A percentile compares a stretch with the other conserved stretches of the same genome.
These are phyloP conservation scores for Juglanconis juglandina DNA, from an alignment of 2,329 filamentous ascomycete genomes.

Conservation along the genomic window DNA sequence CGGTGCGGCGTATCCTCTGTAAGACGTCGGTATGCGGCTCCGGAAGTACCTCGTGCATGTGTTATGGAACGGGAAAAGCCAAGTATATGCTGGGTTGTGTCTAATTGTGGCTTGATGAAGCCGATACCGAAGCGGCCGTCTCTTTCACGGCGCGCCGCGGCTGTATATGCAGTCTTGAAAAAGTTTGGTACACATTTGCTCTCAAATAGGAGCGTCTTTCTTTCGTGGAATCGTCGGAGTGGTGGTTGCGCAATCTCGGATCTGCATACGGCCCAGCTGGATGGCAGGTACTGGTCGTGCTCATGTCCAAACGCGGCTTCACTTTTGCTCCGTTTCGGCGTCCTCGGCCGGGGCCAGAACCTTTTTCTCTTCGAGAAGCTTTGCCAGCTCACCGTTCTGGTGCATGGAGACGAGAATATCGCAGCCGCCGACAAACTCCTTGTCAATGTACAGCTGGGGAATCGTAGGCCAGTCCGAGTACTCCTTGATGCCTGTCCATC, in stretches of 20 bases:
- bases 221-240: not conserved
- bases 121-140: not conserved
- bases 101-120: not conserved
- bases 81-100: not conserved
- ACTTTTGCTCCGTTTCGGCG: constrained; percentile 30
- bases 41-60: not conserved
- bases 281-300: not conserved
- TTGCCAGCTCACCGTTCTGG: constrained; percentile 88
- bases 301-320: constrained; percentile 25
- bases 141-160: not conserved
- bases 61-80: not conserved
- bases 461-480: constrained; percentile 99
- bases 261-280: not conserved
- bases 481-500: constrained; percentile 80
- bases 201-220: not conserved
- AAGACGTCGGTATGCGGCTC: not conserved
- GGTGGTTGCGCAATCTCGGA: not conserved
- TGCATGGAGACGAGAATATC: constrained; percentile 98
- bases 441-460: constrained; percentile 90
- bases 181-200: constrained; percentile 4
- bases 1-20: constrained; percentile 61
- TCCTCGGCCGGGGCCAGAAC: constrained; percentile 64
- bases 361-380: constrained; percentile 86
- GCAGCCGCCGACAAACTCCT: constrained; percentile 96
- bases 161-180: not conserved